Conservation (phyloP, 257 asterid species). For the Cordia subcordata region DNA sequence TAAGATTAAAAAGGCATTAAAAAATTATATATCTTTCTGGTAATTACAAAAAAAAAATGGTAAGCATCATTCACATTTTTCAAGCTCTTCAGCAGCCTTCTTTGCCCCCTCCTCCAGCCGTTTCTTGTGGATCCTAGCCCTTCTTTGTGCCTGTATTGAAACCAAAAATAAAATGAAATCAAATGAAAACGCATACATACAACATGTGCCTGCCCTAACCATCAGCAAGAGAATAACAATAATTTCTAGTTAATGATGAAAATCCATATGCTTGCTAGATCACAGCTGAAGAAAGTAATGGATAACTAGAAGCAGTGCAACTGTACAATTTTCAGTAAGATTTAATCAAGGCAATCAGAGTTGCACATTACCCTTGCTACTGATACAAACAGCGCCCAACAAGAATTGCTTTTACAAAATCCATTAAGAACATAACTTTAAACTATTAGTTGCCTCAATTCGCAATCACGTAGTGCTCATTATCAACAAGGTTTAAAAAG, state of each 20-base stretch:
- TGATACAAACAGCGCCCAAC: too few species aligned
- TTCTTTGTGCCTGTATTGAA: constrained; percentile 56
- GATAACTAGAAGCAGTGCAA: too few species aligned
- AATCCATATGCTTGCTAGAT: too few species aligned
- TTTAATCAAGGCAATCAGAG: too few species aligned
- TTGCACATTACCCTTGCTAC: too few species aligned
- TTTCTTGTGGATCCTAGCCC: constrained; percentile 78
- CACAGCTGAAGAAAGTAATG: too few species aligned
- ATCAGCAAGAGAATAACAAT: background rate
- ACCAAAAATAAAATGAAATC: constrained; percentile 12
- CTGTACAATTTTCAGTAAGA: too few species aligned
- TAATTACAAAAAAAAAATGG: background rate
- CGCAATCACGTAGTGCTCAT: too few species aligned
- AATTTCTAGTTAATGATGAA: background rate
- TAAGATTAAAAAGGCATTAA: constrained; percentile 6
- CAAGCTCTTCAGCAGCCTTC: constrained; percentile 88
- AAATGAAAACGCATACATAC: constrained; percentile 5
- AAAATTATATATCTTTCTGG: constrained; percentile 9
- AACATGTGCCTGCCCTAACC: background rate
- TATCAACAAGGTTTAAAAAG: too few species aligned
- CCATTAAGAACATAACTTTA: too few species aligned
- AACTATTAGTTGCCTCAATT: too few species aligned
- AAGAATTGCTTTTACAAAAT: too few species aligned
- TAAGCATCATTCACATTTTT: constrained; percentile 50
- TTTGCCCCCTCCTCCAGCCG: constrained; percentile 91